Evolutionary conservation across 495 filamentous ascomycete genomes (phyloP).

Genomic region (Cairneyella variabilis): DNA sequence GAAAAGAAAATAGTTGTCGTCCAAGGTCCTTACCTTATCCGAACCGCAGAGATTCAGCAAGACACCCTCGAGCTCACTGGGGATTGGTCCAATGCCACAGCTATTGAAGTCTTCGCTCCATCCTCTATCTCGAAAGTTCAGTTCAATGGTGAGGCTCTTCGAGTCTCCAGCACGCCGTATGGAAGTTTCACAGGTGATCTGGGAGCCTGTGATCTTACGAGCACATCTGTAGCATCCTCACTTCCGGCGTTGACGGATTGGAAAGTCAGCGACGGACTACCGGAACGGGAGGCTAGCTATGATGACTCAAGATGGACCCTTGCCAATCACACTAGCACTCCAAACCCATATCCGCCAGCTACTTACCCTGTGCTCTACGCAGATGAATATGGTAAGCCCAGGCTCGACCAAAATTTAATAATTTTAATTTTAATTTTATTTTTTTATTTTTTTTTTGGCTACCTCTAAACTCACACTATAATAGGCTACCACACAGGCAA

Average conservation of each 20-base stretch:
- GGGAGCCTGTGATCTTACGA: constrained; percentile 36
- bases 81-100: constrained; percentile 58
- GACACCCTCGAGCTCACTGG: constrained; percentile 54
- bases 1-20: constrained; percentile 43
- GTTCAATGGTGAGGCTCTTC: constrained; percentile 53
- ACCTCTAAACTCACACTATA: too few species aligned
- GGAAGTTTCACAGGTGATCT: constrained; percentile 43
- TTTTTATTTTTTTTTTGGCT: too few species aligned
- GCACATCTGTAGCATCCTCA: constrained; percentile 37
- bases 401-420: neutral
- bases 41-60: constrained; percentile 45
- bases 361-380: constrained; percentile 60
- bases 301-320: constrained; percentile 53
- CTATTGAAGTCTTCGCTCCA: constrained; percentile 57
- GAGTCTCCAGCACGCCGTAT: constrained; percentile 38
- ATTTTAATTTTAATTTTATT: too few species aligned
- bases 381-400: constrained; percentile 59
- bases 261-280: constrained; percentile 63
- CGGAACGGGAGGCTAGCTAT: constrained; percentile 54
- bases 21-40: constrained; percentile 65
- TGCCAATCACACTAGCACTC: constrained; percentile 47
- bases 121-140: constrained; percentile 41
- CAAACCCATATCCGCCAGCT: constrained; percentile 50
- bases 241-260: constrained; percentile 43
- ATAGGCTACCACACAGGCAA: constrained; percentile 50